phyloP scores from a whole-genome alignment of 495 filamentous ascomycete species.

The Chaetomidium leptoderma region DNA sequence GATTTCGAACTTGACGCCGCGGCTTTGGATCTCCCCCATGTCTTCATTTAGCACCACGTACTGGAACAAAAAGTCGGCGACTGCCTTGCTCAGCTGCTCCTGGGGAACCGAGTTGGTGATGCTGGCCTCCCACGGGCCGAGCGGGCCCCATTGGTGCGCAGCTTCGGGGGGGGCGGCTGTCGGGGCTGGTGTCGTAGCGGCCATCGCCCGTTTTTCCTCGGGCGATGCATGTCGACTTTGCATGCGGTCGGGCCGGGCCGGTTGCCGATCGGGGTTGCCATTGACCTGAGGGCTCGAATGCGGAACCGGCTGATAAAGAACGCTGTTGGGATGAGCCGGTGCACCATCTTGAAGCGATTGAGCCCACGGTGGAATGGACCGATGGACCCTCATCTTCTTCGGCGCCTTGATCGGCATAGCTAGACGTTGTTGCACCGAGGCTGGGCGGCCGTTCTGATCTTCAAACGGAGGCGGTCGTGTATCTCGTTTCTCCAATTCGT shows the following conservation, averaged over 20 bases:
- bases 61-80: constrained; percentile 71
- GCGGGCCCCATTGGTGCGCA: constrained; percentile 16
- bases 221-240: constrained; percentile 48
- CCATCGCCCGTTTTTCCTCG: constrained; percentile 39
- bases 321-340: constrained; percentile 35
- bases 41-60: constrained; percentile 59
- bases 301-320: constrained; percentile 34
- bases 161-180: constrained; percentile 13
- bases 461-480: constrained; percentile 42
- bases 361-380: constrained; percentile 46
- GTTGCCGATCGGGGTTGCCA: constrained; percentile 37
- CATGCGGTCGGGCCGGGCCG: neutral
- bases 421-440: constrained; percentile 17
- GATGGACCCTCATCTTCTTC: constrained; percentile 38
- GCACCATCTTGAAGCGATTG: constrained; percentile 25
- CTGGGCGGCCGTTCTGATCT: constrained; percentile 38
- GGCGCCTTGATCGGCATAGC: constrained; percentile 24
- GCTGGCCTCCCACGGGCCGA: constrained; percentile 70
- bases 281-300: constrained; percentile 32
- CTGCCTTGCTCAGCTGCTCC: constrained; percentile 59
- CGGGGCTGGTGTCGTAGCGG: constrained; percentile 12
- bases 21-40: constrained; percentile 48
- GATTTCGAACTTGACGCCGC: constrained; percentile 76
- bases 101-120: constrained; percentile 62
- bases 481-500: constrained; percentile 43